Percentiles rank a stretch among this genome's conserved stretches.
Conservation (phyloP, 164 flowering plant genomes). For the Berberis thunbergii region DNA sequence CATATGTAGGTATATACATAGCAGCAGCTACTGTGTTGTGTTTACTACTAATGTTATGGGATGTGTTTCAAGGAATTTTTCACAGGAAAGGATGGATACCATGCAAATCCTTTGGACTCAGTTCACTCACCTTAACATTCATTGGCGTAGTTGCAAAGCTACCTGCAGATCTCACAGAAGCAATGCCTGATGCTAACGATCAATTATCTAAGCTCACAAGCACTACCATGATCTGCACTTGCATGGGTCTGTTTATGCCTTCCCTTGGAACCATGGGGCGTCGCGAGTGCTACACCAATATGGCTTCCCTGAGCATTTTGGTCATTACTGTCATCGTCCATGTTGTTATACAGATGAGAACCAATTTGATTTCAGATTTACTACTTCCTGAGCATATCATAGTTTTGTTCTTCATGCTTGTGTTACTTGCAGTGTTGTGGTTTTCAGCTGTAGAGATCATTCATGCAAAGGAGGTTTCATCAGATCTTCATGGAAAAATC, state of each 20-base stretch:
- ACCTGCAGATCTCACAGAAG: background rate
- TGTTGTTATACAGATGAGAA: too few relatives aligned
- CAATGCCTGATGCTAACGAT: background rate
- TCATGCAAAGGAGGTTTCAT: background rate
- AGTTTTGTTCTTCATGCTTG: background rate
- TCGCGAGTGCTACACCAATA: background rate
- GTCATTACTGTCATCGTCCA: too few relatives aligned
- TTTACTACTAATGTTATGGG: background rate
- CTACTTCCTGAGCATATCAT: too few relatives aligned
- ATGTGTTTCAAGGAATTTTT: background rate
- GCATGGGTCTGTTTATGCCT: background rate
- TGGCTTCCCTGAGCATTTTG: background rate
- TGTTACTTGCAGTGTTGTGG: background rate
- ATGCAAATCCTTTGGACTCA: background rate
- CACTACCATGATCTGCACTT: background rate
- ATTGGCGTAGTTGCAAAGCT: background rate
- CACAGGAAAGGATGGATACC: background rate
- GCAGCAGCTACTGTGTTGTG: background rate
- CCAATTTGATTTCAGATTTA: too few relatives aligned
- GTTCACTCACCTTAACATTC: background rate
- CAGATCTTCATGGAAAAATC: background rate
- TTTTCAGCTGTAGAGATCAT: background rate
- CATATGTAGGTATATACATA: background rate
- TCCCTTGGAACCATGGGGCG: background rate
- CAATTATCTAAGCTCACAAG: background rate